Conservation (phyloP, 108 stramenopile genomes). For the Nitzschia palea region DNA sequence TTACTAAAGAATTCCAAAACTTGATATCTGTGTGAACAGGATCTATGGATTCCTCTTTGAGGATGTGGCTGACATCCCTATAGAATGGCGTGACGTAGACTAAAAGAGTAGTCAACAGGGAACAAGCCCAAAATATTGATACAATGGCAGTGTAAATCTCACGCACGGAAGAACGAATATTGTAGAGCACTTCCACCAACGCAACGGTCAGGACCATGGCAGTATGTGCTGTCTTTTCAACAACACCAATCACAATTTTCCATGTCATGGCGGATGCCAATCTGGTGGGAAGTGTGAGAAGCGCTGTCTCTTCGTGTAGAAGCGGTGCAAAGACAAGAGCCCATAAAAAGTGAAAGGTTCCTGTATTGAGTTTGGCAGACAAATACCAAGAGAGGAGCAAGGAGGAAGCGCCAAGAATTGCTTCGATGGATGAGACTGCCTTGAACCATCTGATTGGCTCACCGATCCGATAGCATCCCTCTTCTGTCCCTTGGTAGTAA, state of each 20-base stretch:
- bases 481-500: neutral
- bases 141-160: neutral
- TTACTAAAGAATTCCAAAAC: neutral
- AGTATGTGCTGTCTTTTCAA: neutral
- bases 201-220: neutral
- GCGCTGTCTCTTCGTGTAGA: neutral
- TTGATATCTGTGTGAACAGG: neutral
- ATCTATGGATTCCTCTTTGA: neutral
- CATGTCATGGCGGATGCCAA: neutral
- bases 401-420: neutral
- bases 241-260: neutral
- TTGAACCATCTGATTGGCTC: neutral
- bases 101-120: neutral
- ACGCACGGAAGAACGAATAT: neutral
- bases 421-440: neutral
- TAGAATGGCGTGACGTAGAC: neutral
- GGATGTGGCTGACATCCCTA: neutral
- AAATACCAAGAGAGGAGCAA: neutral
- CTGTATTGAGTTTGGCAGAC: neutral
- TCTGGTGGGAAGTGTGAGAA: neutral
- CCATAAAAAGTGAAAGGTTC: neutral
- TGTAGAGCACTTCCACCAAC: neutral
- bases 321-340: neutral
- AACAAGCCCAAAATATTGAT: neutral
- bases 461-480: neutral